Base-by-base conservation (phyloP, 345 rosid genomes). In the Melaleuca quinquenervia region DNA sequence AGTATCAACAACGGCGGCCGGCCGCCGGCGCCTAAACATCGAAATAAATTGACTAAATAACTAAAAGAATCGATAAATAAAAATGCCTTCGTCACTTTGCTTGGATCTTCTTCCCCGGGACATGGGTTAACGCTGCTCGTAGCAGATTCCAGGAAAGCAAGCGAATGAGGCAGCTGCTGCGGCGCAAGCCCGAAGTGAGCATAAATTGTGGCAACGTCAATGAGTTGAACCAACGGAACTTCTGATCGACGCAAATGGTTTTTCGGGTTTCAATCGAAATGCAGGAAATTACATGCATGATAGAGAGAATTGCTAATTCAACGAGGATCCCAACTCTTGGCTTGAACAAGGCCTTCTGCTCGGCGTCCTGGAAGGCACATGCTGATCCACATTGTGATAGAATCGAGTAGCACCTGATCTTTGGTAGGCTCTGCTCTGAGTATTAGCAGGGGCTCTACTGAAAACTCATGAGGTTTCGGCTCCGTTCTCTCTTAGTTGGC, bases 61-160 rank as follows among this genome's bases (percentile, higher is more conserved):
- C 15, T 50, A 50, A 50, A n/a, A n/a, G n/a, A n/a, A n/a, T n/a
- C n/a, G n/a, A n/a, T 13, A 51, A 51, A 11, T 50, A 51, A 51
- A 13, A 51, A 1, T 51, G 52, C 52, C 52, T 51, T 4, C 18
- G 12, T 13, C 15, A 4, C 18, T 51, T 51, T 51, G 6, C 52
- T 51, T 4, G 6, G 52, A 51, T 16, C 6, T 51, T 51, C 14
- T 13, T 51, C 6, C 18, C 52, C 16, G 15, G 5, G 36, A 58
- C 32, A 27, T 58, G 12, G 12, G 12, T 58, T n/a, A 27, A n/a
- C 36, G n/a, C 32, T n/a, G 94, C 90, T 90, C 92, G 89, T 53
- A 94, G 94, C 64, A 92, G 14, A 58, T n/a, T n/a, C 13, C 27
- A n/a, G 0, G n/a, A 58, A 58, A 58, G 70, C n/a, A 58, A 62